These are phyloP conservation scores for Globisporangium ultimum DNA, from an alignment of 352 stramenopile genomes.

Conservation along the genomic window DNA sequence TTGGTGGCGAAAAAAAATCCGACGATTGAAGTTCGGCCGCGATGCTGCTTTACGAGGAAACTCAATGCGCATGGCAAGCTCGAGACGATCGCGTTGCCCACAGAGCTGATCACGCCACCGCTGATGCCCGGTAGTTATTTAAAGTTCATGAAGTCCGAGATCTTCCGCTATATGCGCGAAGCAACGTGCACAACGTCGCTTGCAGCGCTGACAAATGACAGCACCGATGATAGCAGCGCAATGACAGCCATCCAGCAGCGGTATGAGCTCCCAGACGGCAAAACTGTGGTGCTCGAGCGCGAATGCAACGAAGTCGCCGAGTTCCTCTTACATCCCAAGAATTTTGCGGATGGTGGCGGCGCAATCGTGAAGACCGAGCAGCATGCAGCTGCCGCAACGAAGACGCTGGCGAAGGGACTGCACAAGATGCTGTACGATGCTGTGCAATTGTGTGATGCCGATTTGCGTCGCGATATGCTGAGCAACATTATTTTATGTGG, in stretches of 20 bases:
- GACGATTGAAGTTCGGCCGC: constrained; percentile 40
- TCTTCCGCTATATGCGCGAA: constrained; percentile 82
- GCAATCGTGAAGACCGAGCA: constrained; percentile 46
- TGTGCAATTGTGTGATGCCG: constrained; percentile 78
- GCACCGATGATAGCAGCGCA: constrained; percentile 17
- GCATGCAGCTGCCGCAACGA: constrained; percentile 36
- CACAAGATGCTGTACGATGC: constrained; percentile 82
- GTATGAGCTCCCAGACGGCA: constrained; percentile 83
- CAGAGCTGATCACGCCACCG: constrained; percentile 34
- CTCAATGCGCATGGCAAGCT: constrained; percentile 55
- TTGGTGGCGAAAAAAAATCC: constrained; percentile 46
- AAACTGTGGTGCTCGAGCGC: constrained; percentile 52
- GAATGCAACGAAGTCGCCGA: constrained; percentile 76
- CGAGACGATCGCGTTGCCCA: constrained; percentile 44
- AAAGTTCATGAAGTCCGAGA: constrained; percentile 61
- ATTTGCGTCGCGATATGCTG: constrained; percentile 81
- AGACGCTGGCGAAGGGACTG: constrained; percentile 59
- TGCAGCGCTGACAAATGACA: constrained; percentile 43
- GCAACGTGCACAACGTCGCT: constrained; percentile 41
- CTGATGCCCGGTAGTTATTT: constrained; percentile 67
- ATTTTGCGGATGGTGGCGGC: constrained; percentile 30
- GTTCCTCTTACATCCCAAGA: constrained; percentile 67
- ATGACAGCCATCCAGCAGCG: constrained; percentile 22
- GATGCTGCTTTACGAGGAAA: constrained; percentile 62
- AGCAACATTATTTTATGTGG: constrained; percentile 87